Evolutionary conservation across 257 asterid genomes (phyloP).

Genomic region (Solanum tacnaense): DNA sequence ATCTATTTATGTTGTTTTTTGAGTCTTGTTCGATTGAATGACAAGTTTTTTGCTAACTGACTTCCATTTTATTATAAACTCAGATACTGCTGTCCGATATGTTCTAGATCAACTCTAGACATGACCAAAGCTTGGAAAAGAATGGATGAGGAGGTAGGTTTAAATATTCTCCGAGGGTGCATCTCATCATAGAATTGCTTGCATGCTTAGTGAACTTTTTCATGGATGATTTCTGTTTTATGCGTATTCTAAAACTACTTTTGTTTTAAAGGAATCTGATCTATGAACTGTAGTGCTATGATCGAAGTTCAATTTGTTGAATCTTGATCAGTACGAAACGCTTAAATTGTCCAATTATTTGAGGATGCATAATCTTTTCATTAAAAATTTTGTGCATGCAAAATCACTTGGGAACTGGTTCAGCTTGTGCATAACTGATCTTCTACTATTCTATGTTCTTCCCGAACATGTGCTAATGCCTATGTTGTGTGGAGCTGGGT

Average conservation of each 20-base stretch:
- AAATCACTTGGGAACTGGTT: not conserved
- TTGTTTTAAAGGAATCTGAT: not conserved
- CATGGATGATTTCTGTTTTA: not conserved
- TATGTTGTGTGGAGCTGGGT: too few relatives aligned
- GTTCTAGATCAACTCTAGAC: slow-evolving; percentile 74
- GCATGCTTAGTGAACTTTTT: too few relatives aligned
- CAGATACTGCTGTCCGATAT: slow-evolving; percentile 92
- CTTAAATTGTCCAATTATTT: not conserved
- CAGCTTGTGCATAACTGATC: not conserved
- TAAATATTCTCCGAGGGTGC: not conserved
- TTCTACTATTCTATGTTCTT: too few relatives aligned
- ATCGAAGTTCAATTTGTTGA: not conserved
- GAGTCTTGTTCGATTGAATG: not conserved
- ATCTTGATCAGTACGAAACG: not conserved
- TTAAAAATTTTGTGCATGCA: not conserved
- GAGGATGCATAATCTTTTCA: not conserved
- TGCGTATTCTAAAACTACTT: not conserved
- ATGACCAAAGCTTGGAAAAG: slow-evolving; percentile 71
- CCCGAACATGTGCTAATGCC: too few relatives aligned
- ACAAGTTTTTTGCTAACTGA: not conserved
- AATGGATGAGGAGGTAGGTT: slow-evolving; percentile 73
- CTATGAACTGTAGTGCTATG: not conserved
- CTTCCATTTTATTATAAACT: not conserved
- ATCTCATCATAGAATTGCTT: not conserved
- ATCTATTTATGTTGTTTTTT: not conserved